These are phyloP conservation scores for Aspergillus olivimuriae DNA, from an alignment of 495 filamentous ascomycete genomes.

Conservation along the genomic window DNA sequence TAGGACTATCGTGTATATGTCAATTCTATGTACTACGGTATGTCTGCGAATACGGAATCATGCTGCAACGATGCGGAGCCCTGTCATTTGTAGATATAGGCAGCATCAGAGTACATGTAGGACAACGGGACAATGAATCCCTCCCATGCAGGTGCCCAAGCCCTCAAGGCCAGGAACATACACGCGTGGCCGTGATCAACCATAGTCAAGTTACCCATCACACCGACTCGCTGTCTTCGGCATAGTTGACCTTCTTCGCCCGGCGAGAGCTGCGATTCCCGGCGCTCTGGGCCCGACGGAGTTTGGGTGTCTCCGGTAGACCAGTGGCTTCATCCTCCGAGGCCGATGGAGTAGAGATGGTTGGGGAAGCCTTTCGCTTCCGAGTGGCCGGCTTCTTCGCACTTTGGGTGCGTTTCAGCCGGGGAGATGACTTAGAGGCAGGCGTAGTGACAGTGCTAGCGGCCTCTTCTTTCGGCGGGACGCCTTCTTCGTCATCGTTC, in stretches of 20 bases:
- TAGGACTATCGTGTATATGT: no score
- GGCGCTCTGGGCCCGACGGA: slow-evolving; percentile 5
- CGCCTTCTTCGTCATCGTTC: neutral
- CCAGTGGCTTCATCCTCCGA: slow-evolving; percentile 21
- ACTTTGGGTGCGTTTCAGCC: slow-evolving; percentile 13
- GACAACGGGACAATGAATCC: no score
- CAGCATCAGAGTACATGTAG: no score
- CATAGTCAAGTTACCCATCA: slow-evolving; percentile 1
- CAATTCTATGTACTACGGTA: no score
- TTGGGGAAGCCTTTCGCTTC: slow-evolving; percentile 31
- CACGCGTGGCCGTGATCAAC: neutral
- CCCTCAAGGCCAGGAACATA: no score
- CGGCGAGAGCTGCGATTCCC: slow-evolving; percentile 27
- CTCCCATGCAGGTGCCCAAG: neutral
- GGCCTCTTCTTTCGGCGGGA: neutral
- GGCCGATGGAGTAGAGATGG: slow-evolving; percentile 19
- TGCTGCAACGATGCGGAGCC: no score
- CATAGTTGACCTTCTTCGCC: slow-evolving; percentile 40
- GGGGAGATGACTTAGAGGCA: slow-evolving; percentile 16
- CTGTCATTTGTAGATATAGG: no score
- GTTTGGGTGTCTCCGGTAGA: slow-evolving; percentile 8
- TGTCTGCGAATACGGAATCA: no score
- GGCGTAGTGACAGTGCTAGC: slow-evolving; percentile 12
- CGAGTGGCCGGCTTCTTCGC: slow-evolving; percentile 19
- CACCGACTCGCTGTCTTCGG: slow-evolving; percentile 31